phyloP scores from a whole-genome alignment of 352 stramenopile species.

The Phytophthora hibernalis region DNA sequence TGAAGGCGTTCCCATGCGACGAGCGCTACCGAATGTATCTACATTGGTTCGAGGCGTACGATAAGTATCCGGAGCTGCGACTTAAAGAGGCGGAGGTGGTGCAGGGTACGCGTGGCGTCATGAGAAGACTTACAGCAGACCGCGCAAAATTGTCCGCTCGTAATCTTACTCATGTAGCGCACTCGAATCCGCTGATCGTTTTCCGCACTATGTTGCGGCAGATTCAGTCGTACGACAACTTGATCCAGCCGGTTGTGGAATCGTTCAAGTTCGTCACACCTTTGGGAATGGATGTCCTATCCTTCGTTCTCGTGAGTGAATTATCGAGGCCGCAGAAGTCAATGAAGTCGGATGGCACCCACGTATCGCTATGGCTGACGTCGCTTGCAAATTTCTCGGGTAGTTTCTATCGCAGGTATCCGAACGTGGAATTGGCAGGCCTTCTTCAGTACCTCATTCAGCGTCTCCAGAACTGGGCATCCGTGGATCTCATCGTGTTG shows the following conservation, averaged over 20 bases:
- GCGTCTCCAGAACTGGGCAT: slow-evolving; percentile 86
- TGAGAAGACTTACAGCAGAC: slow-evolving; percentile 85
- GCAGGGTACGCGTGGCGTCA: slow-evolving; percentile 74
- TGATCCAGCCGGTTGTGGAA: slow-evolving; percentile 96
- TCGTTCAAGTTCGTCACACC: slow-evolving; percentile 95
- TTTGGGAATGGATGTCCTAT: slow-evolving; percentile 94
- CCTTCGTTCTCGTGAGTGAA: slow-evolving; percentile 93
- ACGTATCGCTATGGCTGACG: slow-evolving; percentile 94
- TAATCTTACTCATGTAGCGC: slow-evolving; percentile 87
- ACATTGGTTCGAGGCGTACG: slow-evolving; percentile 75
- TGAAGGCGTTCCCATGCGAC: slow-evolving; percentile 81
- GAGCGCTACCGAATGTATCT: slow-evolving; percentile 86
- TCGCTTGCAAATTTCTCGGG: slow-evolving; percentile 95
- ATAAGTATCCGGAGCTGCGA: slow-evolving; percentile 61
- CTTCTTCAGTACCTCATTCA: slow-evolving; percentile 93
- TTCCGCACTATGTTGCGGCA: slow-evolving; percentile 95
- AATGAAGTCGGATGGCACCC: slow-evolving; percentile 90
- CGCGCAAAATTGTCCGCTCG: slow-evolving; percentile 80
- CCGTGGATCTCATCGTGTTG: slow-evolving; percentile 87
- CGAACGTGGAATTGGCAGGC: slow-evolving; percentile 91
- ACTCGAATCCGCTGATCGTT: slow-evolving; percentile 94
- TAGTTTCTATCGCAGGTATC: slow-evolving; percentile 95
- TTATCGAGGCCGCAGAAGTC: slow-evolving; percentile 86
- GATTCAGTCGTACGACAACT: slow-evolving; percentile 98
- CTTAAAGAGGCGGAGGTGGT: slow-evolving; percentile 76